Evolutionary conservation across 2,329 filamentous ascomycete species (phyloP).

Genomic region (Colletotrichum sp.): DNA sequence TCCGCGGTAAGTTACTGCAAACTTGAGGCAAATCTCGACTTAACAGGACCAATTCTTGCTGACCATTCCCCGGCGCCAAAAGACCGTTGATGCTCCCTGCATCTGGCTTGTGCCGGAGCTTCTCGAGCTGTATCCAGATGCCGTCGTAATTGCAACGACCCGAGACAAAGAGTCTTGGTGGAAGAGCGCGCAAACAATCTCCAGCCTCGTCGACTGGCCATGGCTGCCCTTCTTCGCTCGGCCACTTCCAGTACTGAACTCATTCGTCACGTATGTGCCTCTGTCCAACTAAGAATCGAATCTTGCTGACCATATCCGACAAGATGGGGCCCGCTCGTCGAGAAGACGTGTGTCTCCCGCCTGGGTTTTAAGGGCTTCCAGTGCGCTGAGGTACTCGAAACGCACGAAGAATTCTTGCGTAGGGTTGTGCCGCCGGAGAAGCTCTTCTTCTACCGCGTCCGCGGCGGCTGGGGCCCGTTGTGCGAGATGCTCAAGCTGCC

Average conservation of each 20-base stretch:
- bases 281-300: not conserved
- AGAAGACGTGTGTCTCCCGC: not conserved
- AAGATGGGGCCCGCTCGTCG: not conserved
- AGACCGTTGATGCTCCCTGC: not conserved
- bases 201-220: not conserved
- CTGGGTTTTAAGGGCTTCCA: not conserved
- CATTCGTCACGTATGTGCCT: not conserved
- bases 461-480: slow-evolving; percentile 37
- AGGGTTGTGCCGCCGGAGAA: slow-evolving; percentile 27
- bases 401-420: slow-evolving; percentile 1
- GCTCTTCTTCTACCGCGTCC: slow-evolving; percentile 29
- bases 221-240: slow-evolving; percentile 24
- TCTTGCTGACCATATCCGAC: not conserved
- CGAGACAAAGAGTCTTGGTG: slow-evolving; percentile 25
- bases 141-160: slow-evolving; percentile 24
- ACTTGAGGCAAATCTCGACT: not conserved
- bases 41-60: not conserved
- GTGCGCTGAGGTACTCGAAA: slow-evolving; percentile 21
- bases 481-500: slow-evolving; percentile 34
- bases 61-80: not conserved
- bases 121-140: slow-evolving; percentile 24
- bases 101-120: slow-evolving; percentile 9
- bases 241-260: slow-evolving; percentile 14
- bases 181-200: slow-evolving; percentile 21
- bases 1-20: not conserved